Conservation (phyloP, 1,284 basidiomycete genomes). For the Trametes pubescens region DNA sequence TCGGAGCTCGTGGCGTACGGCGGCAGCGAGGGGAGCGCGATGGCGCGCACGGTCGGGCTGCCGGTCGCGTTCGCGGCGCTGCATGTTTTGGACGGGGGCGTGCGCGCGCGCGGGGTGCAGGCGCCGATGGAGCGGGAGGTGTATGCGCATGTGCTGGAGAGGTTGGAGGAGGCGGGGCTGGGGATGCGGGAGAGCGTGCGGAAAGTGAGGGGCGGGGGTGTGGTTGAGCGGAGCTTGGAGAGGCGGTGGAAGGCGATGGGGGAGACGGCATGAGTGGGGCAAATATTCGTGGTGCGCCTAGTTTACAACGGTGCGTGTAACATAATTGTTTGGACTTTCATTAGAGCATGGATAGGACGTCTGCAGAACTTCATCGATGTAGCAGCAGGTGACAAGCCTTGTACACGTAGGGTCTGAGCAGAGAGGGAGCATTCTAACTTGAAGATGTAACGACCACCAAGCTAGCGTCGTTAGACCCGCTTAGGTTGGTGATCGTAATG, state of each 20-base stretch:
- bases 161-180: constrained; percentile 69
- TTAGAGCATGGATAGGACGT: no score
- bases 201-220: constrained; percentile 12
- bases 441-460: no score
- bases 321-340: no score
- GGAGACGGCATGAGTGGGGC: constrained; percentile 1
- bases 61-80: constrained; percentile 39
- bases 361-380: no score
- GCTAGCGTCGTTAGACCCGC: no score
- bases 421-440: no score
- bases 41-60: constrained; percentile 87
- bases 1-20: constrained; percentile 83
- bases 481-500: no score
- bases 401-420: no score
- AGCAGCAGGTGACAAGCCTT: no score
- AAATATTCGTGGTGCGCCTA: no score
- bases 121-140: constrained; percentile 70
- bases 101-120: constrained; percentile 67
- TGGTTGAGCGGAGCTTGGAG: constrained; percentile 23
- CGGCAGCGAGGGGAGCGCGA: constrained; percentile 72
- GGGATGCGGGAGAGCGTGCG: constrained; percentile 67
- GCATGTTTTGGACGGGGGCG: constrained; percentile 61
- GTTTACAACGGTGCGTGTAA: no score
- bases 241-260: constrained; percentile 25
- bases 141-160: constrained; percentile 67